Percentiles rank a stretch among this genome's conserved stretches.
These are phyloP conservation scores for Hypomontagnella submonticulosa DNA, from an alignment of 495 filamentous ascomycete genomes.

Conservation along the genomic window DNA sequence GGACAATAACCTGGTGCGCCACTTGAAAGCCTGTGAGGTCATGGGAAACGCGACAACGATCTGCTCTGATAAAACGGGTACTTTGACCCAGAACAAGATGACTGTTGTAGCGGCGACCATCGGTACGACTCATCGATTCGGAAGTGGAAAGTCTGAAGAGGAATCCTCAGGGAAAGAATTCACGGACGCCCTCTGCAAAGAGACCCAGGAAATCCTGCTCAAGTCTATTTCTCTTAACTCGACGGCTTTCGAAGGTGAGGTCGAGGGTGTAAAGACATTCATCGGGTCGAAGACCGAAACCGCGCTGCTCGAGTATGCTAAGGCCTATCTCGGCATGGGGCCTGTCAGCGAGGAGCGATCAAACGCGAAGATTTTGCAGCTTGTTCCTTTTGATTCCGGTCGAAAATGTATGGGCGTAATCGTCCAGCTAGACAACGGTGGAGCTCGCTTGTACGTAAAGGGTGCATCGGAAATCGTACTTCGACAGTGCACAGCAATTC, in stretches of 20 bases:
- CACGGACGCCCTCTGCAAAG: constrained; percentile 64
- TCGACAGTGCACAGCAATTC: constrained; percentile 73
- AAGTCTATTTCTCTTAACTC: constrained; percentile 87
- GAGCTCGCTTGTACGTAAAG: constrained; percentile 80
- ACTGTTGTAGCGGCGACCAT: constrained; percentile 82
- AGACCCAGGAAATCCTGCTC: constrained; percentile 71
- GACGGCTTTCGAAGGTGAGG: constrained; percentile 87
- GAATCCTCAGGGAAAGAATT: constrained; percentile 69
- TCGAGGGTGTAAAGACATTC: constrained; percentile 75
- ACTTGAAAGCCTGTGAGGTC: constrained; percentile 94
- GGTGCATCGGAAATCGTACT: constrained; percentile 91
- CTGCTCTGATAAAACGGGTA: constrained; percentile 97
- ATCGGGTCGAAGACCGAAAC: constrained; percentile 94
- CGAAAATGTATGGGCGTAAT: constrained; percentile 92
- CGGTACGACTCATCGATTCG: constrained; percentile 74
- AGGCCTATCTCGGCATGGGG: constrained; percentile 80
- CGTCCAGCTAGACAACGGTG: constrained; percentile 71
- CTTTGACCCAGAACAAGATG: constrained; percentile 95
- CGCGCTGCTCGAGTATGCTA: constrained; percentile 78
- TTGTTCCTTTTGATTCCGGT: constrained; percentile 86
- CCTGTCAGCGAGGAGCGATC: constrained; percentile 75
- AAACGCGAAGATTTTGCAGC: constrained; percentile 73
- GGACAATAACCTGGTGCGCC: constrained; percentile 92
- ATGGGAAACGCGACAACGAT: constrained; percentile 98
- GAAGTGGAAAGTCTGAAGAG: constrained; percentile 50